Percentiles rank a stretch among this genome's conserved stretches.
phyloP scores from a whole-genome alignment of 108 stramenopile species.

The Discostella pseudostelligera region DNA sequence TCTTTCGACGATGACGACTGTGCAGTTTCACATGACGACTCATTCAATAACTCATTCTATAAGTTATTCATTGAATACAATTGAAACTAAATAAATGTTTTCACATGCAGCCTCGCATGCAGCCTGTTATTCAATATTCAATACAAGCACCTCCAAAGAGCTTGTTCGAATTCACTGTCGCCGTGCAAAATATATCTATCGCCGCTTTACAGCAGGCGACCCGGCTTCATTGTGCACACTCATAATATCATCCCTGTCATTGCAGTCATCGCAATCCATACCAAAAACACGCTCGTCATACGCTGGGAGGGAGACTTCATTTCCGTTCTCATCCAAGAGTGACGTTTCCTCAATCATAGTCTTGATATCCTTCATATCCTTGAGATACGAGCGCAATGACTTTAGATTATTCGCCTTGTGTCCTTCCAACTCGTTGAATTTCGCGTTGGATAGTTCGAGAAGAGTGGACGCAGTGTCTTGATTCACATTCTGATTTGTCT shows the following conservation, averaged over 20 bases:
- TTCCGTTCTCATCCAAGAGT: constrained; percentile 21
- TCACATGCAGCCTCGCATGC: too few relatives aligned
- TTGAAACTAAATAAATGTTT: too few relatives aligned
- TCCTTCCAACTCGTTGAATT: constrained; percentile 22
- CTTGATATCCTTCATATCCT: constrained; percentile 26
- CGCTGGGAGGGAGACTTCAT: constrained; percentile 5
- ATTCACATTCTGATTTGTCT: constrained; percentile 6
- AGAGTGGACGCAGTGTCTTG: constrained; percentile 4
- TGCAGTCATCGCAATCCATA: constrained; percentile 2
- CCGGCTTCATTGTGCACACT: constrained; percentile 15
- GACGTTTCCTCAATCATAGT: constrained; percentile 19
- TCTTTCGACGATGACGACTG: too few relatives aligned
- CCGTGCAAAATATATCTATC: neutral
- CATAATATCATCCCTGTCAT: constrained; percentile 17
- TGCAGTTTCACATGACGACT: too few relatives aligned
- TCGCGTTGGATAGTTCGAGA: constrained; percentile 5
- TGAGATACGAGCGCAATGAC: constrained; percentile 6
- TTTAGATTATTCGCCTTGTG: constrained; percentile 21
- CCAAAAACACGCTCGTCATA: constrained; percentile 9
- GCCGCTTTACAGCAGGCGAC: constrained; percentile 4
- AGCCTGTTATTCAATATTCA: neutral
- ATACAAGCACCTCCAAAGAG: neutral
- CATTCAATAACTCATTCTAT: too few relatives aligned
- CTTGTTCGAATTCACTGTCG: neutral
- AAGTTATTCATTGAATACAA: too few relatives aligned